Conservation (phyloP, 495 filamentous ascomycete species). For the Rusavskia elegans region DNA sequence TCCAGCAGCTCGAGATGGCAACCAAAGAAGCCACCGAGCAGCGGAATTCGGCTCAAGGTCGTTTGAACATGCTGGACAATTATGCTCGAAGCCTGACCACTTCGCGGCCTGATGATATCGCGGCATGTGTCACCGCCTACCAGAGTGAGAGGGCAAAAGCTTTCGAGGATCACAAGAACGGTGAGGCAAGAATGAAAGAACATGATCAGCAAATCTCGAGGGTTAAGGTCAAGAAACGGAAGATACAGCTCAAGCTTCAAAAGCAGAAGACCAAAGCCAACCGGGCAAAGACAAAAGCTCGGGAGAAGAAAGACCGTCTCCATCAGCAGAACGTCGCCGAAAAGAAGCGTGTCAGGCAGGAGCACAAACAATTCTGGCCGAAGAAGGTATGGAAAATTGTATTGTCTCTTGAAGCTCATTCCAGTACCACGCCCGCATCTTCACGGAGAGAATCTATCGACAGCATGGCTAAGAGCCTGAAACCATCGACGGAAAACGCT, state of each 20-base stretch:
- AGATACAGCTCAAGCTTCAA: constrained; percentile 13
- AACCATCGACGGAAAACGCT: constrained; percentile 10
- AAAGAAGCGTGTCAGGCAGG: constrained; percentile 31
- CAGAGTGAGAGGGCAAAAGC: constrained; percentile 30
- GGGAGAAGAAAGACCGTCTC: constrained; percentile 17
- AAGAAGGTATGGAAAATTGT: constrained; percentile 38
- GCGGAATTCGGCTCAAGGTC: constrained; percentile 22
- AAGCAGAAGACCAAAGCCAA: constrained; percentile 25
- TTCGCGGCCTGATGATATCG: constrained; percentile 17
- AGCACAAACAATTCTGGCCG: constrained; percentile 41
- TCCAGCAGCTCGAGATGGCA: constrained; percentile 10
- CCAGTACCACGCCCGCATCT: constrained; percentile 32
- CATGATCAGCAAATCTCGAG: constrained; percentile 23
- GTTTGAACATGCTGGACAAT: constrained; percentile 28
- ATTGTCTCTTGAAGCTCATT: constrained; percentile 37
- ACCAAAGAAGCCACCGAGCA: constrained; percentile 16
- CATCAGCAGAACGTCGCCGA: constrained; percentile 29
- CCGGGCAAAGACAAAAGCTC: constrained; percentile 22
- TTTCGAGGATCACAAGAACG: constrained; percentile 23
- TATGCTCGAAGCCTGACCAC: constrained; percentile 23
- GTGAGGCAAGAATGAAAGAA: constrained; percentile 16
- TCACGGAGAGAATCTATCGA: constrained; percentile 40
- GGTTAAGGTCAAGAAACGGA: constrained; percentile 15
- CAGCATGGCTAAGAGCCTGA: constrained; percentile 16
- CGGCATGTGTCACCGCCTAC: constrained; percentile 25